phyloP scores from a whole-genome alignment of 1,284 basidiomycete genomes.

The Cryptococcus neoformans region DNA sequence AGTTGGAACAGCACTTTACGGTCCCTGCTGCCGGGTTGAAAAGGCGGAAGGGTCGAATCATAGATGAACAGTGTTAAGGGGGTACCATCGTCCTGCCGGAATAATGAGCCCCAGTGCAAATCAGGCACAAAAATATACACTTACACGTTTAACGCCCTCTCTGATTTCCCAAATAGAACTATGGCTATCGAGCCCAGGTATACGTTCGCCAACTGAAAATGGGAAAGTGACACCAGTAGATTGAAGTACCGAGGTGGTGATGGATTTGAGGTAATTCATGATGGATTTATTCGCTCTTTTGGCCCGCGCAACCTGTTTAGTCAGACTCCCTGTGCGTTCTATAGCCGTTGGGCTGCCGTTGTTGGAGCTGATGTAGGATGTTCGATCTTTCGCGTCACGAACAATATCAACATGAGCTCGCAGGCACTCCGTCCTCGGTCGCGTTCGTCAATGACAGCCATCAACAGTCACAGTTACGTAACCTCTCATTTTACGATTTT shows the following conservation, averaged over 20 bases:
- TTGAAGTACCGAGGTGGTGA: conserved; percentile 68
- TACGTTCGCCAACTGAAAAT: conserved; percentile 77
- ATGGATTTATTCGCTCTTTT: neutral
- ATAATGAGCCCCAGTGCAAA: neutral
- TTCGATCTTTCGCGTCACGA: too few species aligned
- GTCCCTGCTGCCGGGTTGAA: conserved; percentile 48
- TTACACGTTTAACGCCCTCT: conserved; percentile 80
- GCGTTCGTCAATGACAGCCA: too few species aligned
- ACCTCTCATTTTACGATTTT: too few species aligned
- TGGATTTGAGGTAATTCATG: conserved; percentile 52
- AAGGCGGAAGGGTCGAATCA: conserved; percentile 57
- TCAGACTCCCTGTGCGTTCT: too few species aligned
- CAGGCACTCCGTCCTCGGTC: too few species aligned
- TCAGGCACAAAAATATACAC: conserved; percentile 24
- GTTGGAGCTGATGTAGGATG: too few species aligned
- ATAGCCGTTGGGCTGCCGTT: too few species aligned
- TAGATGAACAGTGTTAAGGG: conserved; percentile 87
- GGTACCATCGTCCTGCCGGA: conserved; percentile 74
- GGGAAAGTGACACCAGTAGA: conserved; percentile 87
- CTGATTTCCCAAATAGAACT: conserved; percentile 77
- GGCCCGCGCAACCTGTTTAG: too few species aligned
- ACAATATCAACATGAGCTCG: too few species aligned
- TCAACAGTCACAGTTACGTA: too few species aligned
- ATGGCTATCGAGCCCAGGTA: conserved; percentile 61
- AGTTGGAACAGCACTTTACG: conserved; percentile 66